Base-by-base conservation (phyloP, 2,329 filamentous ascomycete species). In the Pseudopyrenochaeta lycopersici region DNA sequence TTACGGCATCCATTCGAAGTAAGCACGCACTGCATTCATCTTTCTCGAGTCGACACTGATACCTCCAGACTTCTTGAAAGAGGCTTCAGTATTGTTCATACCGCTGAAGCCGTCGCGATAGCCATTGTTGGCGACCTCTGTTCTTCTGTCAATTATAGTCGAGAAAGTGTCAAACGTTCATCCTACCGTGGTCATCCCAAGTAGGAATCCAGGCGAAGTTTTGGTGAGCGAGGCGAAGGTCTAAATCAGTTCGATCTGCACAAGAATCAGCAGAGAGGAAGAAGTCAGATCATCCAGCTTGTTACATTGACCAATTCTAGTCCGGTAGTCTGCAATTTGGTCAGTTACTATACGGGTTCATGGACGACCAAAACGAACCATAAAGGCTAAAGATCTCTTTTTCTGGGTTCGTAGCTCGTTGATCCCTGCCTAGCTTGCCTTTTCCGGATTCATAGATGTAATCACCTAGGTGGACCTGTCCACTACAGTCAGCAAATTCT, bases 21-120 rank as follows among this genome's bases (percentile, higher is more conserved):
- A 77, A 0, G 77, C 77, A 15, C 77, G 69, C 1, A 80, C 78
- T 2, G 78, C 78, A 47, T 80, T 77, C 77, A 79, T 80, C 59
- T 80, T 80, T 11, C 77, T 67, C 33, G 78, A 75, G 29, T 80
- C 77, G 14, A 79, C 74, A 21, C 68, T 66, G 12, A 80, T 68
- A 5, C 75, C 72, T 21, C 77, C 76, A 31, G 72, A 71, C 18
- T 72, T 61, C 32, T 73, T 59, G 65, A 80, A 80, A 0, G 73
- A 77, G 3, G 70, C 67, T 49, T 80, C 76, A 6, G 78, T 80
- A 56, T 80, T 80, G 63, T 79, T 80, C 46, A 79, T 35, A 65
- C 64, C 11, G 68, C 68, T 59, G 23, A 68, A 71, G 9, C 77
- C 77, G 46, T 79, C 78, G 10, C 77, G 70, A 47, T 75, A 80